Percentiles rank a stretch among this genome's conserved stretches.
Conservation (phyloP, 2,329 filamentous ascomycete species). For the Ascocoryne sarcoides region DNA sequence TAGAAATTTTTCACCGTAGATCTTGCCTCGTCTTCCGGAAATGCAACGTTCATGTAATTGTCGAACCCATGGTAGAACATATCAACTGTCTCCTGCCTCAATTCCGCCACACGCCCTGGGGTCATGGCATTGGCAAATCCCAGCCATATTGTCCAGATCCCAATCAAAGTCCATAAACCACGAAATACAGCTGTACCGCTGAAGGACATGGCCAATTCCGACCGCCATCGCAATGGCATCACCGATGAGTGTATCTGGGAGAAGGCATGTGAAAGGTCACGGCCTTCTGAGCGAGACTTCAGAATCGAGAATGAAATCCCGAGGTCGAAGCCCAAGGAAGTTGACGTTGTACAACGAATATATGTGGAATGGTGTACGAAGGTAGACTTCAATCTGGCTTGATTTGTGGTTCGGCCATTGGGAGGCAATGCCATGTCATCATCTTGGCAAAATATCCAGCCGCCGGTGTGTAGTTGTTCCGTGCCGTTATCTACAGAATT, state of each 20-base stretch:
- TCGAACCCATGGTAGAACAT: conserved; percentile 97
- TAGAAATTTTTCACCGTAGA: neutral
- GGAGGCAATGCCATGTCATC: neutral
- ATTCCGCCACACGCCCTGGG: conserved; percentile 42
- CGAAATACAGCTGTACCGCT: conserved; percentile 13
- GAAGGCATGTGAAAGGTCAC: conserved; percentile 27
- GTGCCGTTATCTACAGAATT: too few relatives aligned
- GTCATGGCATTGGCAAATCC: conserved; percentile 37
- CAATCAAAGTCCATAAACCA: conserved; percentile 20
- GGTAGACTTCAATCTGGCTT: neutral
- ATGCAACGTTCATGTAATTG: conserved; percentile 90
- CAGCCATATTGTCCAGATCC: conserved; percentile 20
- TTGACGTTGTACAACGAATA: too few relatives aligned
- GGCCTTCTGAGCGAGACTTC: neutral
- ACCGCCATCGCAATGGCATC: conserved; percentile 30
- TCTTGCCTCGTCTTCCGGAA: conserved; percentile 81
- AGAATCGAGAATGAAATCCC: neutral
- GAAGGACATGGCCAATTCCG: conserved; percentile 18
- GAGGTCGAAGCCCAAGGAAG: neutral
- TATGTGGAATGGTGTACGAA: too few relatives aligned
- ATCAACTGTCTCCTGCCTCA: conserved; percentile 54
- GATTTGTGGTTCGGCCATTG: too few relatives aligned
- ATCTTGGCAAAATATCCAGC: neutral
- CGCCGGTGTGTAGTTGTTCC: too few relatives aligned
- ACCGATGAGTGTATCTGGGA: conserved; percentile 22